Percentiles rank a stretch among this genome's conserved stretches.
Conservation (phyloP, 176 grass and related monocot genomes). For the Raddia guianensis region DNA sequence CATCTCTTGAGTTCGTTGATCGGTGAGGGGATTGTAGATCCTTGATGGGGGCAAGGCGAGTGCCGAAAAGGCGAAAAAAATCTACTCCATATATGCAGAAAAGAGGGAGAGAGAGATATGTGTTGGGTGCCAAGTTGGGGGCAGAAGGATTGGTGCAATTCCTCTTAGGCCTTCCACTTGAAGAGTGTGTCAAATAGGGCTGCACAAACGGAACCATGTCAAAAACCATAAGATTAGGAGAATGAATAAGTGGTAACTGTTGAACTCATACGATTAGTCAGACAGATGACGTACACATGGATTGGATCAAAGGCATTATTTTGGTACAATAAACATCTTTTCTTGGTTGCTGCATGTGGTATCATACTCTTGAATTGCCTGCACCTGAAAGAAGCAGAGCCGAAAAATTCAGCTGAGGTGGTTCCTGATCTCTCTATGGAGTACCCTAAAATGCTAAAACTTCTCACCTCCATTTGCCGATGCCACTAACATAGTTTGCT, state of each 20-base stretch:
- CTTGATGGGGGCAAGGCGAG: conserved; percentile 31
- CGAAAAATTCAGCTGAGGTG: background rate
- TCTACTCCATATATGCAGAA: conserved; percentile 51
- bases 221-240: background rate
- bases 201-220: conserved; percentile 34
- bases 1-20: background rate
- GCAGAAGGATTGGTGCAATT: conserved; percentile 45
- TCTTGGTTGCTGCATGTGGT: background rate
- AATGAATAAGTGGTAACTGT: background rate
- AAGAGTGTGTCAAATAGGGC: conserved; percentile 49
- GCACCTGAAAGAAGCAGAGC: background rate
- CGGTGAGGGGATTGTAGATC: conserved; percentile 35
- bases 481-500: background rate
- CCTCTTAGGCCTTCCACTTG: conserved; percentile 55
- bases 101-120: background rate
- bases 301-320: conserved; percentile 10
- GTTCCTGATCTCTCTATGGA: background rate
- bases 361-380: background rate
- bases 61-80: conserved; percentile 43
- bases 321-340: background rate
- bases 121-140: conserved; percentile 53
- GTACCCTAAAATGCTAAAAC: too few species aligned
- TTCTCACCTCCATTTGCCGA: too few species aligned
- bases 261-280: background rate
- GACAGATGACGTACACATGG: background rate